Evolutionary conservation across 768 basidiomycete species (phyloP).

Genomic region (Leccinellum rugosiceps): DNA sequence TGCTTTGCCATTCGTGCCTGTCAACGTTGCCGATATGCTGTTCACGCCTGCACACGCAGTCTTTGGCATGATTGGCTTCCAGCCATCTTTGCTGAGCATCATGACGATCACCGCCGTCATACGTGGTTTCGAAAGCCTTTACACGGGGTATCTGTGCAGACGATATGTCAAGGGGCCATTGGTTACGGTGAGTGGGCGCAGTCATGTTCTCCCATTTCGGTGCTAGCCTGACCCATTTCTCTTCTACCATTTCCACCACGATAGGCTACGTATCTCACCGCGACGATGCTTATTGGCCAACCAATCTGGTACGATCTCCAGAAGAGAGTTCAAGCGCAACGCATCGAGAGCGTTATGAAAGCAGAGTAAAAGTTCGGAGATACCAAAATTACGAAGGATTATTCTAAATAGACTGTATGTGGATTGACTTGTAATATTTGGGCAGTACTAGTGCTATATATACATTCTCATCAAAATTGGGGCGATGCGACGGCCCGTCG

Average conservation of each 20-base stretch:
- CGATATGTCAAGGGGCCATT: slow-evolving; percentile 23
- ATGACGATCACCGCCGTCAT: not conserved
- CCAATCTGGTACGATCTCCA: slow-evolving; percentile 54
- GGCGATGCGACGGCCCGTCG: not conserved
- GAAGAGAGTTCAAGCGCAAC: slow-evolving; percentile 57
- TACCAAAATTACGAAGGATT: not conserved
- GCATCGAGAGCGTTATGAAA: slow-evolving; percentile 83
- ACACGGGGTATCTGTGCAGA: slow-evolving; percentile 29
- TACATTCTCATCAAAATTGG: no score
- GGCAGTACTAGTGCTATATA: no score
- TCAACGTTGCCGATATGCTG: slow-evolving; percentile 3
- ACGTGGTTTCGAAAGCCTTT: slow-evolving; percentile 28
- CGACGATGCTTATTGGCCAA: slow-evolving; percentile 52
- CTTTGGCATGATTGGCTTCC: slow-evolving; percentile 14
- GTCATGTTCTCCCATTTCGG: not conserved
- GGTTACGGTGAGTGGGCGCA: slow-evolving; percentile 14
- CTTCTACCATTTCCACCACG: not conserved
- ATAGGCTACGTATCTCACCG: slow-evolving; percentile 52
- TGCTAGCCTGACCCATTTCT: not conserved
- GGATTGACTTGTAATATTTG: not conserved
- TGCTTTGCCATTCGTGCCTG: slow-evolving; percentile 15
- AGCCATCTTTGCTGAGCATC: slow-evolving; percentile 9
- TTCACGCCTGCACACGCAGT: slow-evolving; percentile 23
- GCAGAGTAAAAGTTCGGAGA: slow-evolving; percentile 46
- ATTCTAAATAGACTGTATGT: not conserved